Conservation (phyloP, 495 filamentous ascomycete species). For the Parathielavia hyrcaniae region DNA sequence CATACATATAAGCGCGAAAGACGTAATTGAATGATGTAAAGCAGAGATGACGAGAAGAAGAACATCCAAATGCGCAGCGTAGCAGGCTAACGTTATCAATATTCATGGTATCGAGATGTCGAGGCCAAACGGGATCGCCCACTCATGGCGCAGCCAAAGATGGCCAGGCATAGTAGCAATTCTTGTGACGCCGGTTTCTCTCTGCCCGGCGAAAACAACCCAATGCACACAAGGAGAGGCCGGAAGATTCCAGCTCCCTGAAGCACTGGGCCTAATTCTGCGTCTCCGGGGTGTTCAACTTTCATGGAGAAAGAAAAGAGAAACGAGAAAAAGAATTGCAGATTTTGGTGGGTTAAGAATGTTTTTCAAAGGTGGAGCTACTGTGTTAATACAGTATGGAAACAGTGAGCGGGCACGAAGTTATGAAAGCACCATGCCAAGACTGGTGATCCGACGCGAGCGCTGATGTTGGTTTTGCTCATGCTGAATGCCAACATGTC, state of each 20-base stretch:
- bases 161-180: constrained; percentile 39
- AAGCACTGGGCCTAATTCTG: constrained; percentile 42
- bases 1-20: too few relatives aligned
- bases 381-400: background rate
- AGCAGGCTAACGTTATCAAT: too few relatives aligned
- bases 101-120: constrained; percentile 38
- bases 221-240: constrained; percentile 32
- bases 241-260: constrained; percentile 5
- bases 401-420: background rate
- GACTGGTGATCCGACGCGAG: too few relatives aligned
- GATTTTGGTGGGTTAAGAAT: background rate
- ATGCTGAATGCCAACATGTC: too few relatives aligned
- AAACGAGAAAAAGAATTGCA: background rate
- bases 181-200: constrained; percentile 42
- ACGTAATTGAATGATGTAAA: too few relatives aligned
- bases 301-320: constrained; percentile 37
- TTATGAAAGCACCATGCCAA: too few relatives aligned
- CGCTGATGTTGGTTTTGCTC: too few relatives aligned
- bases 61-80: too few relatives aligned
- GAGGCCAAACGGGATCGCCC: constrained; percentile 48
- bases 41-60: too few relatives aligned
- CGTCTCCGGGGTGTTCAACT: constrained; percentile 41
- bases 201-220: constrained; percentile 49
- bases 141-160: constrained; percentile 29
- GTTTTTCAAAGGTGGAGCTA: background rate